A percentile compares a stretch with the other conserved stretches of the same genome.
phyloP scores from a whole-genome alignment of 2,329 filamentous ascomycete species.

The Colletotrichum musae region DNA sequence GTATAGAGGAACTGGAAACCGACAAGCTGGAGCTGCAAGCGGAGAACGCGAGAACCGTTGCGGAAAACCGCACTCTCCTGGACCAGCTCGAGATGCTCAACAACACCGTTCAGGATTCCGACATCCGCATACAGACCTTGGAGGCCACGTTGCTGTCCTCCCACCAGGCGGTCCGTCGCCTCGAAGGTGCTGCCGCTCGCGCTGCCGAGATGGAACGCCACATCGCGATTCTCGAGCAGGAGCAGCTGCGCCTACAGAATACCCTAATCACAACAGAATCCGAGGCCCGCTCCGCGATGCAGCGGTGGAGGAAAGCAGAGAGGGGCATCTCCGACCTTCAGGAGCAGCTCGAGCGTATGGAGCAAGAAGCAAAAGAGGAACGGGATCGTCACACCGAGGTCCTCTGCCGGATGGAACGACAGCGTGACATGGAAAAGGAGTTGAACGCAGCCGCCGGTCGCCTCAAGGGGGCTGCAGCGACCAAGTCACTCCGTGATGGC shows the following conservation, averaged over 20 bases:
- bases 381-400: slow-evolving; percentile 86
- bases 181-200: slow-evolving; percentile 81
- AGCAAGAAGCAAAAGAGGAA: slow-evolving; percentile 85
- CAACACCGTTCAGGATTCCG: slow-evolving; percentile 82
- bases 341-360: slow-evolving; percentile 90
- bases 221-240: slow-evolving; percentile 82
- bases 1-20: slow-evolving; percentile 82
- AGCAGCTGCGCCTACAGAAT: slow-evolving; percentile 81
- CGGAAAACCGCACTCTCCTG: slow-evolving; percentile 86
- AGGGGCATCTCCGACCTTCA: slow-evolving; percentile 83
- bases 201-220: slow-evolving; percentile 87
- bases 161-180: slow-evolving; percentile 80
- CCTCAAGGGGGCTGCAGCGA: slow-evolving; percentile 84
- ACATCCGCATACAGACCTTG: slow-evolving; percentile 82
- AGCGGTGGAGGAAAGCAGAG: slow-evolving; percentile 90
- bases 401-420: slow-evolving; percentile 85
- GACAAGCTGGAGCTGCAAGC: slow-evolving; percentile 82
- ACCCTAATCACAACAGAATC: slow-evolving; percentile 77
- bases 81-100: slow-evolving; percentile 91
- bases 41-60: slow-evolving; percentile 82
- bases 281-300: slow-evolving; percentile 83
- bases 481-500: slow-evolving; percentile 68
- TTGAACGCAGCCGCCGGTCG: slow-evolving; percentile 84
- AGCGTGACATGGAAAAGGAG: slow-evolving; percentile 86
- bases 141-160: slow-evolving; percentile 83